phyloP scores from a whole-genome alignment of 176 grass and related monocot species.

The Luzula sylvatica region DNA sequence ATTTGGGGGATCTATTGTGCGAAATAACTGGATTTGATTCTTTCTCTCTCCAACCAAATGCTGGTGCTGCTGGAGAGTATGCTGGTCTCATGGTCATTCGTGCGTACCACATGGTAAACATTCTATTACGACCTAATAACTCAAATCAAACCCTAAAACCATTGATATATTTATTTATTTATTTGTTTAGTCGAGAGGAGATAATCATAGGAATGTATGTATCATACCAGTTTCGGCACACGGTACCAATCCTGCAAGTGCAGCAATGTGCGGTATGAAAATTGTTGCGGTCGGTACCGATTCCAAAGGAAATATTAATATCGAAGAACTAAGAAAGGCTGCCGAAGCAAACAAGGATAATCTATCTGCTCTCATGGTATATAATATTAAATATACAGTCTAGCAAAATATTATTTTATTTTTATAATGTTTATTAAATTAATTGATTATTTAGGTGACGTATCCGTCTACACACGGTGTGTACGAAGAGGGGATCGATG shows the following conservation, averaged over 20 bases:
- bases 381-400: neutral
- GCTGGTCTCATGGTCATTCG: constrained; percentile 99
- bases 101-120: constrained; percentile 61
- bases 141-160: too few relatives aligned
- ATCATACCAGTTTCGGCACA: constrained; percentile 98
- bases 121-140: constrained; percentile 9
- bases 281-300: constrained; percentile 97
- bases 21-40: constrained; percentile 93
- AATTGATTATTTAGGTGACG: constrained; percentile 53
- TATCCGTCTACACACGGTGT: constrained; percentile 99
- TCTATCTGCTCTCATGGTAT: constrained; percentile 92
- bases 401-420: too few relatives aligned
- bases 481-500: constrained; percentile 97
- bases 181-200: constrained; percentile 64
- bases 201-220: constrained; percentile 87
- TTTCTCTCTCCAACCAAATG: constrained; percentile 99
- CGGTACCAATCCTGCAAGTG: constrained; percentile 96
- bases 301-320: constrained; percentile 98
- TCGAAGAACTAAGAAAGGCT: constrained; percentile 81
- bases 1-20: constrained; percentile 79
- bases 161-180: neutral
- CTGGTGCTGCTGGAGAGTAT: constrained; percentile 97
- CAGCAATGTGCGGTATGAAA: constrained; percentile 99
- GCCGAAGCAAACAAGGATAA: constrained; percentile 89
- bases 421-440: neutral